These are phyloP conservation scores for Aspergillus haitiensis DNA, from an alignment of 495 filamentous ascomycete genomes.

Conservation along the genomic window DNA sequence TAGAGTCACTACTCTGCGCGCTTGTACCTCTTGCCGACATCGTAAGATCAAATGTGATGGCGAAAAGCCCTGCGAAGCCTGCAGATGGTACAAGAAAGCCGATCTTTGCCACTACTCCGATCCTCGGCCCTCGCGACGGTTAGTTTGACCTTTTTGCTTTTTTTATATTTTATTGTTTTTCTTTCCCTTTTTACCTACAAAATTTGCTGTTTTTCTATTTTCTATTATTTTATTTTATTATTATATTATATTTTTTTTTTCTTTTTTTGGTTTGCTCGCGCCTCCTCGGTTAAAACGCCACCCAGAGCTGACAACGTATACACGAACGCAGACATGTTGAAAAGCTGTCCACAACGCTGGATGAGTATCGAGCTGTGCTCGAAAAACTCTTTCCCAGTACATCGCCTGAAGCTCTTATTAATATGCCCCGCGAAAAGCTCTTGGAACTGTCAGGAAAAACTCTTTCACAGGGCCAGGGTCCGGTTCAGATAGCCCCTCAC, in stretches of 20 bases:
- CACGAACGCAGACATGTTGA: conserved; percentile 38
- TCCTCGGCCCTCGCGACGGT: conserved; percentile 43
- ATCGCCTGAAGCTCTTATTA: conserved; percentile 40
- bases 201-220: not conserved
- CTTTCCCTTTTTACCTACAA: not conserved
- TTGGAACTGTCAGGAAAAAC: conserved; percentile 39
- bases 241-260: not conserved
- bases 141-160: conserved; percentile 14
- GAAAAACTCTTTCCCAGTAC: conserved; percentile 41
- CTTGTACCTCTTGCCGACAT: conserved; percentile 49
- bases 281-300: not conserved
- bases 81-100: conserved; percentile 49
- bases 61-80: conserved; percentile 48
- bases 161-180: not conserved
- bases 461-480: conserved; percentile 7
- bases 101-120: conserved; percentile 48
- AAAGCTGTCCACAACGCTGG: conserved; percentile 42
- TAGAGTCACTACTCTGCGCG: conserved; percentile 43
- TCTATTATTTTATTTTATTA: not conserved
- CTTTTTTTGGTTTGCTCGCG: not conserved
- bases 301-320: not conserved
- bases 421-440: conserved; percentile 51
- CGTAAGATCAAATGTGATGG: conserved; percentile 53
- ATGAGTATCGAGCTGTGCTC: conserved; percentile 41
- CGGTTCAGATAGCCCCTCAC: conserved; percentile 24